Conservation (phyloP, 495 filamentous ascomycete species). For the Astrothelium subdiscretum region DNA sequence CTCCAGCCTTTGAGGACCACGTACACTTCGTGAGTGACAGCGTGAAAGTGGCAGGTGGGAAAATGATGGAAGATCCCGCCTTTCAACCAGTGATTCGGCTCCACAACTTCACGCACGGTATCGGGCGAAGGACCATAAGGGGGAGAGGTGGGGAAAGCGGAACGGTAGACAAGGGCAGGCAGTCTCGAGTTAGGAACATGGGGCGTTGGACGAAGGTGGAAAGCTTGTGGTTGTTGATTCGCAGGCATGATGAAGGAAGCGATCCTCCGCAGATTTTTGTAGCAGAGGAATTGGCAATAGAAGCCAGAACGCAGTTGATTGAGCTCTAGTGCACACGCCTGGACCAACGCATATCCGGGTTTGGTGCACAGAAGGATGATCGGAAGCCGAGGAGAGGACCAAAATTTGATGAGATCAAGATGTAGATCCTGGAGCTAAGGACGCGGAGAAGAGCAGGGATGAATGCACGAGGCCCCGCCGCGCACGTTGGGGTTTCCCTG, state of each 20-base stretch:
- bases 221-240: slow-evolving; percentile 15
- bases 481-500: background rate
- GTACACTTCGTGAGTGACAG: slow-evolving; percentile 32
- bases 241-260: background rate
- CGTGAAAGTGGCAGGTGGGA: slow-evolving; percentile 28
- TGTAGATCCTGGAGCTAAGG: background rate
- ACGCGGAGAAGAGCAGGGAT: background rate
- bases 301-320: background rate
- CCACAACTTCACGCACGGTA: slow-evolving; percentile 19
- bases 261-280: background rate
- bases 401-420: background rate
- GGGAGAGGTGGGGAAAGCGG: slow-evolving; percentile 27
- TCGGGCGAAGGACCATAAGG: slow-evolving; percentile 16
- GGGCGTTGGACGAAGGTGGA: slow-evolving; percentile 23
- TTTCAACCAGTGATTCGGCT: slow-evolving; percentile 29
- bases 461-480: background rate
- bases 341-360: background rate
- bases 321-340: background rate
- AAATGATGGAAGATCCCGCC: slow-evolving; percentile 31
- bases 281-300: background rate
- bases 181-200: slow-evolving; percentile 32
- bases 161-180: slow-evolving; percentile 31
- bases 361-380: background rate
- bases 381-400: background rate
- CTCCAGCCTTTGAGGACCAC: slow-evolving; percentile 28